Percentiles rank a stretch among this genome's conserved stretches.
phyloP scores from a whole-genome alignment of 106 monocot species.

The Hemerocallis citrina region DNA sequence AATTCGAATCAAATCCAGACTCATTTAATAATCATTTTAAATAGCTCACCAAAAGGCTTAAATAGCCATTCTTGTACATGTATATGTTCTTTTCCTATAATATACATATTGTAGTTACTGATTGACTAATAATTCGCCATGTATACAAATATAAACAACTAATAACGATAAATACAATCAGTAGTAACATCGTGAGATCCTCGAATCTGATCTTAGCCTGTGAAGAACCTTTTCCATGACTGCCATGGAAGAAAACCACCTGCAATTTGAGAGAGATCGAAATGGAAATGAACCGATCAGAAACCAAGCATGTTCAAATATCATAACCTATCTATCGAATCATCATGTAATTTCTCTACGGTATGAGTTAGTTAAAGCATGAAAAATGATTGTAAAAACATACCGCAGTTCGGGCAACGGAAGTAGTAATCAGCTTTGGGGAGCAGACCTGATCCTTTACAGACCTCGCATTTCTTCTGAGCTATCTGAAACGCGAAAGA shows the following conservation, averaged over 20 bases:
- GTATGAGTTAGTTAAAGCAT: too few relatives aligned
- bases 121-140: too few relatives aligned
- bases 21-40: too few relatives aligned
- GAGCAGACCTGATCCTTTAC: constrained; percentile 76
- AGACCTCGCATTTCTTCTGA: constrained; percentile 64
- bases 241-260: constrained; percentile 97
- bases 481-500: constrained; percentile 35
- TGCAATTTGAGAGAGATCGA: constrained; percentile 12
- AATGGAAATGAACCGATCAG: too few relatives aligned
- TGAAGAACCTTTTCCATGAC: constrained; percentile 91
- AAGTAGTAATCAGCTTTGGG: constrained; percentile 25
- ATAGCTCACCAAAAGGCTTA: too few relatives aligned
- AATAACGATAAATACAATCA: too few relatives aligned
- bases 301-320: not conserved
- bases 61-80: too few relatives aligned
- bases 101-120: too few relatives aligned
- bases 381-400: not conserved
- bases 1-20: too few relatives aligned
- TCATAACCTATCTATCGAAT: not conserved
- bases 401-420: constrained; percentile 89
- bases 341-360: not conserved
- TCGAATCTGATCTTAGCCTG: constrained; percentile 33
- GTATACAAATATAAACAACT: too few relatives aligned
- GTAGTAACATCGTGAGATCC: too few relatives aligned
- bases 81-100: too few relatives aligned